Evolutionary conservation across 768 basidiomycete genomes (phyloP).

Genomic region (Naganishia randhawae): DNA sequence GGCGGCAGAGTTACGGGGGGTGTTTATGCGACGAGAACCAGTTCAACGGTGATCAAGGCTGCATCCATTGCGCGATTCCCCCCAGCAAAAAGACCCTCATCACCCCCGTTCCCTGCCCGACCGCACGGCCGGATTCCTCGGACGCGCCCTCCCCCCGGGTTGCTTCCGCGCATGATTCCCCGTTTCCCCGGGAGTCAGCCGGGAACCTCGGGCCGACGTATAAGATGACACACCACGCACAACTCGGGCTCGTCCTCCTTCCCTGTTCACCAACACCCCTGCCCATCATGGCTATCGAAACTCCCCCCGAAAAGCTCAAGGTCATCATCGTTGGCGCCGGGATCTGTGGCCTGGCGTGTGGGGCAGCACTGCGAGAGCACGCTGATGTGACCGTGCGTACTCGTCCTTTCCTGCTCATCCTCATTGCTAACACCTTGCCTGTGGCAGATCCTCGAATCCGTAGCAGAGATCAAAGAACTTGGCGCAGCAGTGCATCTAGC

Average conservation of each 20-base stretch:
- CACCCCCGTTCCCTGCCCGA: too few species aligned
- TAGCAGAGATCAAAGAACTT: constrained; percentile 23
- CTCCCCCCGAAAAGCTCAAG: constrained; percentile 9
- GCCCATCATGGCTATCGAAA: background rate
- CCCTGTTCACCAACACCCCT: background rate
- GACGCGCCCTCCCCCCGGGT: background rate
- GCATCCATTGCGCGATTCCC: too few species aligned
- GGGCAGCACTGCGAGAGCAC: constrained; percentile 18
- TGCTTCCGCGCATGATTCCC: too few species aligned
- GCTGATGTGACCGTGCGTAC: constrained; percentile 26
- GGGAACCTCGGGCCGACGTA: background rate
- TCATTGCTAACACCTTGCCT: background rate
- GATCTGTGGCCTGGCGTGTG: constrained; percentile 27
- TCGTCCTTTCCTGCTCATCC: background rate
- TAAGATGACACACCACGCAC: background rate
- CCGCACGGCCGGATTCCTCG: background rate
- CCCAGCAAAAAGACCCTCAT: too few species aligned
- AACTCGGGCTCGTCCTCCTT: background rate
- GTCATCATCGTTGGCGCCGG: constrained; percentile 29
- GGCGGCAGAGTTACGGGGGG: too few species aligned
- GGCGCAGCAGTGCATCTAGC: constrained; percentile 31
- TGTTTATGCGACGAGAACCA: too few species aligned
- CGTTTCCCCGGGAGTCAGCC: background rate
- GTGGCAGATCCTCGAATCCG: constrained; percentile 12
- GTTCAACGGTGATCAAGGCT: too few species aligned